phyloP scores from a whole-genome alignment of 2,329 filamentous ascomycete species.

The Pezicula rhizophila region DNA sequence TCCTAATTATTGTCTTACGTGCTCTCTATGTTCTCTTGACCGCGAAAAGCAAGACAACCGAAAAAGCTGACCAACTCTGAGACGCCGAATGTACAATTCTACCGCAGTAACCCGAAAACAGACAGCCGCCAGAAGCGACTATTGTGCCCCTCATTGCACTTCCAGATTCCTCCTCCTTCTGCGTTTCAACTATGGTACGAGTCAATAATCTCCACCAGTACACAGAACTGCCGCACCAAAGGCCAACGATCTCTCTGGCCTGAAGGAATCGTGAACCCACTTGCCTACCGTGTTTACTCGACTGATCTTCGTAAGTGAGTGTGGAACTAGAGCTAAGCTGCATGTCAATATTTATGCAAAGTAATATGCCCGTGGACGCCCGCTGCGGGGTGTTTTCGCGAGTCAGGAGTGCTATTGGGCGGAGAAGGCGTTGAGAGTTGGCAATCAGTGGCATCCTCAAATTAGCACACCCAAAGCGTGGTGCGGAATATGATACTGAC shows the following conservation, averaged over 20 bases:
- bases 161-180: background rate
- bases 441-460: conserved; percentile 2
- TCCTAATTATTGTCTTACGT: background rate
- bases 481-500: no score
- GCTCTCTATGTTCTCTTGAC: background rate
- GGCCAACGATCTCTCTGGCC: background rate
- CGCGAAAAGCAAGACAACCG: background rate
- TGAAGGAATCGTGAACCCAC: background rate
- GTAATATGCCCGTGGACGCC: conserved; percentile 8
- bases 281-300: conserved; percentile 1
- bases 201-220: conserved; percentile 1
- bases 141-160: background rate
- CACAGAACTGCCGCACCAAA: conserved; percentile 1
- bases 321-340: conserved; percentile 13
- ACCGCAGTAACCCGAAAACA: background rate
- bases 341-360: conserved; percentile 22
- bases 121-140: conserved; percentile 1
- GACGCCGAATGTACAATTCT: background rate
- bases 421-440: background rate
- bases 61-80: background rate
- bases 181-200: background rate
- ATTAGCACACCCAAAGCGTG: conserved; percentile 9
- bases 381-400: conserved; percentile 7
- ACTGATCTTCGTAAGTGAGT: conserved; percentile 8
- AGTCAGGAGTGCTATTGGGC: conserved; percentile 12